Evolutionary conservation across 169 alveolate species (phyloP), one percentile per base, ranked within the genome.

Genomic region (Babesia microti): DNA sequence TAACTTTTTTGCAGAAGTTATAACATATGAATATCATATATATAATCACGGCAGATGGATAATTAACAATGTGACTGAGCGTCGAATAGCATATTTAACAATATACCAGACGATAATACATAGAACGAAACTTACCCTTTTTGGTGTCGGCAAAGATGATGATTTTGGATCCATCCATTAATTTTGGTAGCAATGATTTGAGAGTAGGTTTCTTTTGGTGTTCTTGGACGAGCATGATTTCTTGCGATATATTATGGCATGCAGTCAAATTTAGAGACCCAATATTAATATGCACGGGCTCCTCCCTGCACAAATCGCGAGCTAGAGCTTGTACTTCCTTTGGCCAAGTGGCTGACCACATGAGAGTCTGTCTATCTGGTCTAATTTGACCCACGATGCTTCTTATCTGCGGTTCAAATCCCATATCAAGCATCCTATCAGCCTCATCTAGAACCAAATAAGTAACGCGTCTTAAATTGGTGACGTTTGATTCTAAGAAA

Each of bases 321-420:
- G 98, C 97, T 17, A 94, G 83, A 28, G 75, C 59, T 72, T 91
- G 91, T 18, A 91, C 97, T 52, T 89, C 97, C 57, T 74, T 87
- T 27, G 99, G 98, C 99, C 99, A 94, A 6, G 99, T 94, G 32
- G 99, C 99, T 36, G 95, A 82, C 92, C 95, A 94, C 93, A 94
- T 83, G 37, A 94, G 84, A 2, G 99, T 94, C 69, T 88, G 93
- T 28, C 96, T 57, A 47, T 89, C 94, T 26, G 92, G 91, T 27
- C 95, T 57, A 22, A 85, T 85, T 59, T 89, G 92, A 7, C 85
- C 59, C 35, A 87, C 85, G 33, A 92, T 88, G 71, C 89, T 89
- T 59, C 98, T 65, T 33, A 96, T 93, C 72, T 91, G 95, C 9
- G 94, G 94, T 67, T 96, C 99, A 78, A 96, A 96, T 12, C 99